Conservation (phyloP, 768 basidiomycete genomes). For the Cyathus striatus region DNA sequence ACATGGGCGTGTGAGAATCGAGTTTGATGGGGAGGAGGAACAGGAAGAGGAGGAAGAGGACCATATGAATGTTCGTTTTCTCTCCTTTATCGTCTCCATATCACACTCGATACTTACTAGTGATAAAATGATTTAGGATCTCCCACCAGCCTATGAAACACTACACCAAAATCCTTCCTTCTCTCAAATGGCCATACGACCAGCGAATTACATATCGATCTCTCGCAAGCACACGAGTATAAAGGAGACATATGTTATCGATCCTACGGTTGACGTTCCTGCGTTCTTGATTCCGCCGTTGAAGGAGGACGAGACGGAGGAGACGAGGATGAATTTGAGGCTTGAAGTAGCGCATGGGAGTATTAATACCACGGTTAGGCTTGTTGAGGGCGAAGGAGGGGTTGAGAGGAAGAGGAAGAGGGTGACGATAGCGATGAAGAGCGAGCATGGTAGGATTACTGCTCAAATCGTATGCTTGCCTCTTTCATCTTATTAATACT, state of each 20-base stretch:
- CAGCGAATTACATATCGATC: constrained; percentile 19
- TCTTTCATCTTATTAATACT: no score
- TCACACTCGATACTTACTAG: background rate
- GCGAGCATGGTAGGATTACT: constrained; percentile 15
- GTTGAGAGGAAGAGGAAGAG: constrained; percentile 7
- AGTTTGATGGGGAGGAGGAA: no score
- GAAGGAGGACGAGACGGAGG: constrained; percentile 16
- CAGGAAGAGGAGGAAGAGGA: no score
- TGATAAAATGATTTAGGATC: constrained; percentile 19
- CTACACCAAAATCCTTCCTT: no score
- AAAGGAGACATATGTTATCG: constrained; percentile 19
- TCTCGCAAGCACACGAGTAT: constrained; percentile 18
- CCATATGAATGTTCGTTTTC: constrained; percentile 10
- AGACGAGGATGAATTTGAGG: constrained; percentile 18
- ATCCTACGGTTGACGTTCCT: constrained; percentile 22
- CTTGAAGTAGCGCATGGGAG: constrained; percentile 23
- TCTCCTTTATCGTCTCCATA: background rate
- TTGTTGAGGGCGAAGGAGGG: constrained; percentile 9
- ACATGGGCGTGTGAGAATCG: no score
- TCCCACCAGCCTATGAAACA: constrained; percentile 26
- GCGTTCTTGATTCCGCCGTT: constrained; percentile 18
- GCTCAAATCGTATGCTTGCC: background rate
- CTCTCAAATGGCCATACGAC: background rate
- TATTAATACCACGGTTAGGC: constrained; percentile 15
- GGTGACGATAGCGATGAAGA: constrained; percentile 18